These are phyloP conservation scores for Aspergillus fumigatus DNA, from an alignment of 2,329 filamentous ascomycete species.

Conservation along the genomic window DNA sequence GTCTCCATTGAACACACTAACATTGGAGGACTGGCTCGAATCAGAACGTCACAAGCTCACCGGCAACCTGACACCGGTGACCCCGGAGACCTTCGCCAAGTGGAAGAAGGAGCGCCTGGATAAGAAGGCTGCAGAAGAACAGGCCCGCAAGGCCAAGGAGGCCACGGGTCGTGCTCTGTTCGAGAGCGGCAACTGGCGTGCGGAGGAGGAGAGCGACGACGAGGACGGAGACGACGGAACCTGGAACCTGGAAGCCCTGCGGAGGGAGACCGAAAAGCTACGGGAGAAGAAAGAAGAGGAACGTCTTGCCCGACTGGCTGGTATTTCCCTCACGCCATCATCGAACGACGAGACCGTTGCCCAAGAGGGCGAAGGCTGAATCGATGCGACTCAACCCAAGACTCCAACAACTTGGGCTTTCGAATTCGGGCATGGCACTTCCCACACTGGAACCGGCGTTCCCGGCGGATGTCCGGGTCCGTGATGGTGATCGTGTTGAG, in stretches of 20 bases:
- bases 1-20: constrained; percentile 87
- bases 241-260: constrained; percentile 79
- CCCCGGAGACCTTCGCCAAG: constrained; percentile 83
- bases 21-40: constrained; percentile 94
- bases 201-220: constrained; percentile 58
- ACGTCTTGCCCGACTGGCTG: constrained; percentile 41
- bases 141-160: constrained; percentile 87
- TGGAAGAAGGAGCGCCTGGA: constrained; percentile 94
- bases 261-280: constrained; percentile 77
- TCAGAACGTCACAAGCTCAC: constrained; percentile 93
- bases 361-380: constrained; percentile 27
- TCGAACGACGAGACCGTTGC: constrained; percentile 16
- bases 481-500: constrained; percentile 20
- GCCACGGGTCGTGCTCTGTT: constrained; percentile 93
- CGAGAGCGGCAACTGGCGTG: constrained; percentile 89
- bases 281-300: constrained; percentile 75
- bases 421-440: constrained; percentile 18
- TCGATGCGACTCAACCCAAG: constrained; percentile 11
- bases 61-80: constrained; percentile 88
- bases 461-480: constrained; percentile 15
- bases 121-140: constrained; percentile 93
- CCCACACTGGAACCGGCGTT: constrained; percentile 17
- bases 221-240: constrained; percentile 54
- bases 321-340: constrained; percentile 18
- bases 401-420: constrained; percentile 25